These are phyloP conservation scores for Paramecium biaurelia DNA, from an alignment of 73 alveolate genomes.

Conservation along the genomic window DNA sequence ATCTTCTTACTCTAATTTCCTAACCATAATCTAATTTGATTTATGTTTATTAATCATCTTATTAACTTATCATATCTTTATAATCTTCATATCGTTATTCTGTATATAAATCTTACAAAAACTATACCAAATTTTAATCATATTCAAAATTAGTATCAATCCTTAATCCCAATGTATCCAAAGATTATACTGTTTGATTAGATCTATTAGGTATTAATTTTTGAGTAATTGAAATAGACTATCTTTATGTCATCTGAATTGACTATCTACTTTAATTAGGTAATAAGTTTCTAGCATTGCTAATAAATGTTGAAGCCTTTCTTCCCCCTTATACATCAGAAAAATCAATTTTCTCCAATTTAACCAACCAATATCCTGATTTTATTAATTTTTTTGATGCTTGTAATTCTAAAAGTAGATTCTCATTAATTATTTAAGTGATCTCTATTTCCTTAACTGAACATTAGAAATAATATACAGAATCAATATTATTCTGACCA, in stretches of 20 bases:
- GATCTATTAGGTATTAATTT: neutral
- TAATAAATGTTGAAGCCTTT: neutral
- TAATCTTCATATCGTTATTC: slow-evolving; percentile 42
- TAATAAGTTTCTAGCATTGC: neutral
- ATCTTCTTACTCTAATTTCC: slow-evolving; percentile 9
- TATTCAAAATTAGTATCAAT: slow-evolving; percentile 32
- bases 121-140: neutral
- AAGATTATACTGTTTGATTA: neutral
- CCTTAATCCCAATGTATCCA: neutral
- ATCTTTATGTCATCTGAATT: neutral
- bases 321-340: neutral
- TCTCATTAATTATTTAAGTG: neutral
- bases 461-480: neutral
- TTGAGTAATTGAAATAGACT: neutral
- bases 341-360: neutral
- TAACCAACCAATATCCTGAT: slow-evolving; percentile 5
- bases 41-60: neutral
- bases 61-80: neutral
- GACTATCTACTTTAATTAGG: neutral
- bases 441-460: neutral
- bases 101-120: neutral
- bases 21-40: neutral
- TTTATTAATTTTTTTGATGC: neutral
- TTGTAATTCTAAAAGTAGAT: neutral
- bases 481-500: neutral